A percentile compares a stretch with the other conserved stretches of the same genome.
These are phyloP conservation scores for Glutinoglossum americanum DNA, from an alignment of 495 filamentous ascomycete species.

Conservation along the genomic window DNA sequence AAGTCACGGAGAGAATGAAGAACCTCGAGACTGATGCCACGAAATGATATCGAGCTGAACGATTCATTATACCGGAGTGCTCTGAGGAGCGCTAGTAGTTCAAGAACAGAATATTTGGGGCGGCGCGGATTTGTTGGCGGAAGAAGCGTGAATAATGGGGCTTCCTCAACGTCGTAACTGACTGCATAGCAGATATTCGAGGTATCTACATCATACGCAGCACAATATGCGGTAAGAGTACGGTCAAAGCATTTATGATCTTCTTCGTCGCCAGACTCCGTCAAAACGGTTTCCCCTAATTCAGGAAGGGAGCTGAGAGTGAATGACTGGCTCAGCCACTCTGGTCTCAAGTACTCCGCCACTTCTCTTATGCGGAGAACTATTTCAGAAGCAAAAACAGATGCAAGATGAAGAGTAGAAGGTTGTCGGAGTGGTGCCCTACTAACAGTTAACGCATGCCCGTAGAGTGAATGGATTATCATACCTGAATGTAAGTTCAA, in stretches of 20 bases:
- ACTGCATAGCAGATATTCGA: conserved; percentile 60
- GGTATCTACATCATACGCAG: conserved; percentile 50
- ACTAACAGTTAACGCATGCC: background rate
- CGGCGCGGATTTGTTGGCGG: conserved; percentile 33
- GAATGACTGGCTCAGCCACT: conserved; percentile 56
- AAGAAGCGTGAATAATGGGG: conserved; percentile 65
- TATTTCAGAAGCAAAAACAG: conserved; percentile 54
- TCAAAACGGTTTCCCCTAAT: conserved; percentile 39
- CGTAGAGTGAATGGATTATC: background rate
- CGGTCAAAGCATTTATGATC: conserved; percentile 64
- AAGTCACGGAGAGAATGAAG: conserved; percentile 39
- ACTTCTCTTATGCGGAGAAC: conserved; percentile 48
- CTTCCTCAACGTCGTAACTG: conserved; percentile 53
- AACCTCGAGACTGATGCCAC: conserved; percentile 45
- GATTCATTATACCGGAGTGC: conserved; percentile 82
- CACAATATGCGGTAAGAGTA: conserved; percentile 70
- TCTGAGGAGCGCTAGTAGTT: conserved; percentile 69
- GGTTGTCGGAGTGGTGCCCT: conserved; percentile 43
- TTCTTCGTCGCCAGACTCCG: conserved; percentile 39
- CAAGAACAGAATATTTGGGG: conserved; percentile 42
- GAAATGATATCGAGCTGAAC: conserved; percentile 70
- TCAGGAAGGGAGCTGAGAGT: conserved; percentile 38
- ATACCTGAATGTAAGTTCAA: conserved; percentile 66
- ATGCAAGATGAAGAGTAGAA: conserved; percentile 53
- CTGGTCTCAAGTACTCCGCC: conserved; percentile 59